These are phyloP conservation scores for Penicillium janthinellum DNA, from an alignment of 2,329 filamentous ascomycete species.

Conservation along the genomic window DNA sequence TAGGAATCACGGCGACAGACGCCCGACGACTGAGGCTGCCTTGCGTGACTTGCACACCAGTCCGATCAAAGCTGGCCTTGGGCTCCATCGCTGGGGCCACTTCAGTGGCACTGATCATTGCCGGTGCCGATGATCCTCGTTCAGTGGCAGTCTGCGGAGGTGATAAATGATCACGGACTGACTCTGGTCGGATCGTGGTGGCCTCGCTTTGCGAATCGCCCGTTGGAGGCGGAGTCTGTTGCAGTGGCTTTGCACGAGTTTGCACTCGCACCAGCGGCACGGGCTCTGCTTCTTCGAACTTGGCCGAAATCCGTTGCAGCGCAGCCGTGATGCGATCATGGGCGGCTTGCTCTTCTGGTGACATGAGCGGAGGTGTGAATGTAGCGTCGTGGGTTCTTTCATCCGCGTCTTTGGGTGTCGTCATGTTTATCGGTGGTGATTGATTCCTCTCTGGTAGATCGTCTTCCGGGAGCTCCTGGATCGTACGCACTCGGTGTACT, in stretches of 20 bases:
- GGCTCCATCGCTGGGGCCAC: not conserved
- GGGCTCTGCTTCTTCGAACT: slow-evolving; percentile 3
- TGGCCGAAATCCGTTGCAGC: slow-evolving; percentile 4
- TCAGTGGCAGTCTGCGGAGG: not conserved
- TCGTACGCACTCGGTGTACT: not conserved
- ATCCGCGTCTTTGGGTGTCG: not conserved
- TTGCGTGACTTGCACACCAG: not conserved
- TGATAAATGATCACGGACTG: slow-evolving; percentile 1
- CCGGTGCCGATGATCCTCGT: not conserved
- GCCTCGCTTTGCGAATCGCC: slow-evolving; percentile 13
- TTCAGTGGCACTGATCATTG: not conserved
- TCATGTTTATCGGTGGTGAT: not conserved
- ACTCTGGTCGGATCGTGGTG: slow-evolving; percentile 9
- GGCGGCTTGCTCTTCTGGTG: slow-evolving; percentile 14
- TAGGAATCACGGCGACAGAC: slow-evolving; percentile 6
- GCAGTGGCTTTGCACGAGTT: slow-evolving; percentile 1
- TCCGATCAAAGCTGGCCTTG: slow-evolving; percentile 1
- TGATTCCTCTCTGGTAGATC: not conserved
- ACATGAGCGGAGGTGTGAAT: slow-evolving; percentile 3
- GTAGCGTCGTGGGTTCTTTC: not conserved
- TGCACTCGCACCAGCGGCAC: not conserved
- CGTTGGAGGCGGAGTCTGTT: slow-evolving; percentile 1
- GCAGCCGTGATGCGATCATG: slow-evolving; percentile 17
- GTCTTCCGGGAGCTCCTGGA: not conserved
- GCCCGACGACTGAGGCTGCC: slow-evolving; percentile 6